Evolutionary conservation across 345 rosid genomes (phyloP), one percentile per base, ranked within the genome.

Genomic region (thale cress (Arabidopsis thaliana)): DNA sequence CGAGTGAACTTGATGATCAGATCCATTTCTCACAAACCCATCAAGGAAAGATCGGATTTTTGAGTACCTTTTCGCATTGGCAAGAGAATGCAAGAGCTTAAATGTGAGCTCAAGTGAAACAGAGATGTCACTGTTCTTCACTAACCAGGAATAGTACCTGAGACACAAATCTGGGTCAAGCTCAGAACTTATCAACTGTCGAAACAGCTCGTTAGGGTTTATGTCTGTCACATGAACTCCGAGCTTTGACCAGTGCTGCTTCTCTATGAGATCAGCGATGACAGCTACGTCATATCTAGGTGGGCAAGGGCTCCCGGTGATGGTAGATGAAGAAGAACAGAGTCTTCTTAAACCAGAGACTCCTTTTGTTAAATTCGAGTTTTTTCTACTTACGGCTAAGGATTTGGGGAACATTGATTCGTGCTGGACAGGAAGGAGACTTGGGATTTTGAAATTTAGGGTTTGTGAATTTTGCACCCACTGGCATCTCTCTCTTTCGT

Each of bases 1-100:
- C 23, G 86, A 83, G 72, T 89, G 83, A 53, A 86, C 87, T 5
- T 86, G 72, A 76, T 67, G 45, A 30, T 65, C 61, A 7, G 63
- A 53, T 12, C 72, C 83, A 57, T 66, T 70, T 65, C 73, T 84
- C 5, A 84, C 93, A 77, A 84, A 88, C 10, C 77, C 69, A 71
- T 88, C 82, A 83, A 89, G 72, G 76, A 91, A 88, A 65, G 96
- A 87, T 57, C 88, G 83, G 22, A 86, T 80, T 74, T 88, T 87
- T 2, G 91, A 46, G 69, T 88, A 84, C 76, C 72, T 81, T 68
- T 83, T 88, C 42, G 84, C 81, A 20, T 33, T 56, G 0, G 84
- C 87, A 41, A 91, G 90, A 22, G 83, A 79, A 49, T 82, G 74
- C 28, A 87, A 77, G 42, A 87, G 59, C 74, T 71, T 81, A 65